phyloP scores from a whole-genome alignment of 768 basidiomycete species.

The Mycena latifolia region DNA sequence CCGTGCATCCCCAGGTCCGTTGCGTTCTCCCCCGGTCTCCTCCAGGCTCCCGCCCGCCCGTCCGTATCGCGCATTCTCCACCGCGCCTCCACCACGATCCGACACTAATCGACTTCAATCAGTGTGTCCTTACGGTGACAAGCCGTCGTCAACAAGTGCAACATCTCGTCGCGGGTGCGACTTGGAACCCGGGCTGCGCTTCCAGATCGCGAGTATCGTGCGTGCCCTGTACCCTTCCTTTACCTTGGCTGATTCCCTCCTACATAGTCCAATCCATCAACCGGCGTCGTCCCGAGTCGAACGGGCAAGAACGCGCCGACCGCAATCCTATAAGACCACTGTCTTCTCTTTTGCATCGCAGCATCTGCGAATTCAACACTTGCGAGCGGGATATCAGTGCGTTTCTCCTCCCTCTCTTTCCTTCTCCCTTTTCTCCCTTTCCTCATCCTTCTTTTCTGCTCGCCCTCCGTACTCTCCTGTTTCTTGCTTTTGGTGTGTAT shows the following conservation, averaged over 20 bases:
- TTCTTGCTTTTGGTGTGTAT: neutral
- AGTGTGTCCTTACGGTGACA: no score
- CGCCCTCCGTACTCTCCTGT: neutral
- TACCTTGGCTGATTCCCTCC: neutral
- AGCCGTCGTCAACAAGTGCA: no score
- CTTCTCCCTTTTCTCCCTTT: constrained; percentile 1
- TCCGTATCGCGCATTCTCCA: no score
- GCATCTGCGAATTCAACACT: no score
- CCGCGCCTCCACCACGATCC: no score
- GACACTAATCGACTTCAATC: no score
- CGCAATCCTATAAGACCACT: neutral
- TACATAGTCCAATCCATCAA: constrained; percentile 1
- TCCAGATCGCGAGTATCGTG: neutral
- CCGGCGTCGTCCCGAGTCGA: neutral
- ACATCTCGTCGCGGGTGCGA: neutral
- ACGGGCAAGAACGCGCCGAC: constrained; percentile 7
- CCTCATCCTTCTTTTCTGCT: constrained; percentile 6
- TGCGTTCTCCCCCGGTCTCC: no score
- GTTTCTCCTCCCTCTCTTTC: no score
- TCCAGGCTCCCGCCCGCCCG: no score
- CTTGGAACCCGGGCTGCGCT: constrained; percentile 1
- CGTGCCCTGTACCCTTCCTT: constrained; percentile 1
- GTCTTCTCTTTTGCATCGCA: no score
- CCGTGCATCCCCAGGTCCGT: no score
- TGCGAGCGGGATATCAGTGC: neutral